Evolutionary conservation across 2,329 filamentous ascomycete genomes (phyloP), one percentile per base, ranked within the genome.

Genomic region (Periconia sp.): DNA sequence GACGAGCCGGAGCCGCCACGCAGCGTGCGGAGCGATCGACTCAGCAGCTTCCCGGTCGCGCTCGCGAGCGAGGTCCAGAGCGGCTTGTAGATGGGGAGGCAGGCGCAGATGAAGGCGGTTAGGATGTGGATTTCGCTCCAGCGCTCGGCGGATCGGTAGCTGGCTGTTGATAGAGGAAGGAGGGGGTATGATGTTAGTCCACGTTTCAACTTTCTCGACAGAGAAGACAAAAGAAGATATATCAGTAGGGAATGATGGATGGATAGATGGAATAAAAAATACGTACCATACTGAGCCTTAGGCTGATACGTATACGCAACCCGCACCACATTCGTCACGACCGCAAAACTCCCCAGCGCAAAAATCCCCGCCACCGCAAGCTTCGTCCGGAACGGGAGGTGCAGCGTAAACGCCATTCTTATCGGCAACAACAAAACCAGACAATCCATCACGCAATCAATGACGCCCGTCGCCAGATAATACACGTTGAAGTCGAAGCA

Each of bases 11-110:
- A n/a, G n/a, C n/a, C n/a, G n/a, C n/a, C n/a, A n/a, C n/a, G n/a
- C n/a, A n/a, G n/a, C n/a, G n/a, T n/a, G n/a, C n/a, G n/a, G n/a
- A n/a, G n/a, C n/a, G n/a, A n/a, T n/a, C n/a, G n/a, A n/a, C n/a
- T n/a, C n/a, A n/a, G n/a, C n/a, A n/a, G n/a, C n/a, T n/a, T n/a
- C n/a, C 31, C 31, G 31, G 14, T 14, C 8, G 31, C 31, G 14
- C 14, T 33, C 8, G 31, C 7, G 31, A 33, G 7, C 31, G 31
- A 14, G 31, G 31, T 8, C 45, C 45, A 48, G 18, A 48, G 17
- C 10, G 45, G 45, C 33, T 48, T 48, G n/a, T 48, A 48, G 10
- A 48, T 17, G 15, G 45, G 45, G n/a, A 48, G 45, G 35, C 45
- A 48, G 40, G 45, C 27, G 30, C 45, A 48, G 3, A 48, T n/a